Percentiles rank a stretch among this genome's conserved stretches.
These are phyloP conservation scores for Phaeotremella fagi DNA, from an alignment of 768 basidiomycete species.

Conservation along the genomic window DNA sequence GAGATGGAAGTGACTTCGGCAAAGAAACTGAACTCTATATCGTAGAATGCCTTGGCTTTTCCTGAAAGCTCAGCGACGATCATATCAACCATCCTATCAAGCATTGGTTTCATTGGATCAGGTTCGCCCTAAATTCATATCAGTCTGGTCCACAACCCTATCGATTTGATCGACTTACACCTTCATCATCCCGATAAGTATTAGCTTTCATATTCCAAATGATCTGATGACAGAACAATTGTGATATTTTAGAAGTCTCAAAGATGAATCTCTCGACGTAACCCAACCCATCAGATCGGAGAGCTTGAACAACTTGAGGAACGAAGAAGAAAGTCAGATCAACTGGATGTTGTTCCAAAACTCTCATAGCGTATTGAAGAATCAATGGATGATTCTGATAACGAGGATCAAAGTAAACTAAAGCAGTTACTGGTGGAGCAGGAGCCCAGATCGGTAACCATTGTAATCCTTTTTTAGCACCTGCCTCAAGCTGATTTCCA, in stretches of 20 bases:
- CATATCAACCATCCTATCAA: constrained; percentile 76
- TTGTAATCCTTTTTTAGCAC: constrained; percentile 55
- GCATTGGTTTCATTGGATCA: constrained; percentile 90
- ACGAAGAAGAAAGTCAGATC: constrained; percentile 97
- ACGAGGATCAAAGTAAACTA: constrained; percentile 71
- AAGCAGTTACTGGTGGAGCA: constrained; percentile 59
- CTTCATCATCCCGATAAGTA: constrained; percentile 84
- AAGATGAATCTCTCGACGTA: constrained; percentile 94
- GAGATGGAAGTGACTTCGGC: constrained; percentile 95
- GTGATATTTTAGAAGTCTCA: constrained; percentile 94
- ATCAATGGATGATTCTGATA: constrained; percentile 78
- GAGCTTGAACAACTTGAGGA: constrained; percentile 93
- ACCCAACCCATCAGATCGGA: constrained; percentile 87
- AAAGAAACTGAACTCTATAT: constrained; percentile 93
- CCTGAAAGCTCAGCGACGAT: constrained; percentile 84
- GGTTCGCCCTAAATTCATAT: constrained; percentile 48
- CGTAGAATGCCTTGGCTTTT: constrained; percentile 80
- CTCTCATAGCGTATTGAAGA: constrained; percentile 93
- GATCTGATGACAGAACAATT: constrained; percentile 97
- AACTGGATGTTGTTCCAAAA: constrained; percentile 89
- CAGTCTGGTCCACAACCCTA: constrained; percentile 45
- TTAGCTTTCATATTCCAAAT: constrained; percentile 99
- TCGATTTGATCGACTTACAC: constrained; percentile 60
- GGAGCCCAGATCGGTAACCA: constrained; percentile 83
- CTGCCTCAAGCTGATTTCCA: constrained; percentile 62